Conservation (phyloP, 768 basidiomycete genomes). For the Collybiopsis luxurians region DNA sequence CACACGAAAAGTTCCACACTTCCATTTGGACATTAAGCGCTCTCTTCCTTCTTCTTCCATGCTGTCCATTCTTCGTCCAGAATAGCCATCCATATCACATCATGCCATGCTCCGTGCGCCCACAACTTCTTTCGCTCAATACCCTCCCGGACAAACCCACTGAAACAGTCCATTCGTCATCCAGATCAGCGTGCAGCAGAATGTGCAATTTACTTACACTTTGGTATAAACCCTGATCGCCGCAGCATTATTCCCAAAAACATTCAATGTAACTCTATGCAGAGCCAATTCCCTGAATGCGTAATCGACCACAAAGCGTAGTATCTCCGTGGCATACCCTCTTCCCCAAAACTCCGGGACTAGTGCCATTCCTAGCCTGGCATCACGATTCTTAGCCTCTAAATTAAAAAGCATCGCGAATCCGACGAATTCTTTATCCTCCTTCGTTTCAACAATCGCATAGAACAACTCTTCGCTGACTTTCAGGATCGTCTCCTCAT, state of each 20-base stretch:
- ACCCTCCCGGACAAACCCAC: constrained; percentile 41
- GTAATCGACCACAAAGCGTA: constrained; percentile 37
- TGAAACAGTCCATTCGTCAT: constrained; percentile 5
- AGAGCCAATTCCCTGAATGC: constrained; percentile 36
- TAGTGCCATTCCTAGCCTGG: constrained; percentile 30
- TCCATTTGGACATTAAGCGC: no score
- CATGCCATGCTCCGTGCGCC: constrained; percentile 33
- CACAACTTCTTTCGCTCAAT: constrained; percentile 32
- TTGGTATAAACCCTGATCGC: constrained; percentile 39
- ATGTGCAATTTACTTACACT: constrained; percentile 28
- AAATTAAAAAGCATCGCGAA: not conserved
- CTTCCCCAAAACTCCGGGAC: constrained; percentile 29
- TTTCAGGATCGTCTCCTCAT: not conserved
- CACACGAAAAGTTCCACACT: no score
- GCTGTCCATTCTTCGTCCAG: constrained; percentile 38
- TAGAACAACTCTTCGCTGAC: not conserved
- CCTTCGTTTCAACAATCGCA: not conserved
- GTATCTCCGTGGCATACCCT: constrained; percentile 40
- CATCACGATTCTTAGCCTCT: constrained; percentile 23
- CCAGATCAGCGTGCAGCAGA: not conserved
- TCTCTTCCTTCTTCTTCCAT: not conserved
- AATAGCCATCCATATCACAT: constrained; percentile 35
- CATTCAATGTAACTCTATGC: constrained; percentile 38
- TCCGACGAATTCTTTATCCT: not conserved
- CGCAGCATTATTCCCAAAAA: constrained; percentile 34